phyloP scores from a whole-genome alignment of 768 basidiomycete genomes.

The Xerocomus spinulosus region DNA sequence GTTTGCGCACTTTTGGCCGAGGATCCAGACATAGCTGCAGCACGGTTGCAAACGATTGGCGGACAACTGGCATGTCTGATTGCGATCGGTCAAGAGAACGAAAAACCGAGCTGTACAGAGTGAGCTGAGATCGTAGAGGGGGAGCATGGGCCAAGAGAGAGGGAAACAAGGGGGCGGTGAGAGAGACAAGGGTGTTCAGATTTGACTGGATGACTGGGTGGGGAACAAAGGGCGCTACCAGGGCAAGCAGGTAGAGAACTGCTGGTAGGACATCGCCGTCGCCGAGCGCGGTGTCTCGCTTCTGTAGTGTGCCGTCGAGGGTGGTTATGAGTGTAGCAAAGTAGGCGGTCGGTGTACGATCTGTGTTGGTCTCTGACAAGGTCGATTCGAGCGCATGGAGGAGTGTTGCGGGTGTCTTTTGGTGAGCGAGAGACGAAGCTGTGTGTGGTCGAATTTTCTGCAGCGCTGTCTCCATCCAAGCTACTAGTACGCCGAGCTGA shows the following conservation, averaged over 20 bases:
- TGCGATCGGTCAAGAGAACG: constrained; percentile 66
- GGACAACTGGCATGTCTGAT: constrained; percentile 60
- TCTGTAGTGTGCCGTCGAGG: constrained; percentile 72
- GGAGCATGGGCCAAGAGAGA: constrained; percentile 61
- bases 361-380: constrained; percentile 62
- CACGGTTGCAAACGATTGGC: constrained; percentile 82
- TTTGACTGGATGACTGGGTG: constrained; percentile 77
- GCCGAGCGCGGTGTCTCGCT: constrained; percentile 62
- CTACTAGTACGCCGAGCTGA: background rate
- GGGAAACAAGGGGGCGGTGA: constrained; percentile 78
- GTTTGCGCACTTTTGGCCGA: constrained; percentile 90
- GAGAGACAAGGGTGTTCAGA: constrained; percentile 61
- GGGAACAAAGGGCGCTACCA: constrained; percentile 48
- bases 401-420: constrained; percentile 84
- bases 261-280: constrained; percentile 46
- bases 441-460: constrained; percentile 86
- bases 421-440: constrained; percentile 75
- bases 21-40: constrained; percentile 81
- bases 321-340: constrained; percentile 89
- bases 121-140: constrained; percentile 80
- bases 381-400: constrained; percentile 82
- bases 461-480: constrained; percentile 60
- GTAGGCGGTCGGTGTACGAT: constrained; percentile 81
- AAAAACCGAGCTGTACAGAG: constrained; percentile 67
- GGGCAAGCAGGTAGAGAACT: constrained; percentile 36